Base-by-base conservation (phyloP, 1,284 basidiomycete genomes). In the Lignosus rhinocerotis region DNA sequence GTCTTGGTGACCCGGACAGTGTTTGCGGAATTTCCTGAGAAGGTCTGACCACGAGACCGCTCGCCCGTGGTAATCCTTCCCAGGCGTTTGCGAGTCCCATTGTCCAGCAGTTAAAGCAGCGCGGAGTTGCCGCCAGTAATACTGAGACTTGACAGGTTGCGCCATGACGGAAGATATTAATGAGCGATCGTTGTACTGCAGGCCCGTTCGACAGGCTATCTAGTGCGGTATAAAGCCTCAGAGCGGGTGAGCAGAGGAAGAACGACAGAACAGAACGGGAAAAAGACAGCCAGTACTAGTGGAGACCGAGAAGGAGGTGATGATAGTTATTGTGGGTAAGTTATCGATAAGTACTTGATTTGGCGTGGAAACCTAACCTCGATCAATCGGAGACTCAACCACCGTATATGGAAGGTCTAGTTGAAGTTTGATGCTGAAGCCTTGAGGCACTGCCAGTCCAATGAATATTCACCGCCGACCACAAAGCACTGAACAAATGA, bases 11-110 rank as follows among this genome's bases (percentile, higher is more conserved):
- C 85, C 84, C 21, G 70, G 77, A 57, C 88, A 90, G 68, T 96
- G 93, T 68, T 95, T 96, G 67, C 90, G 88, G 79, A 93, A 94
- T 72, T 96, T 96, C 65, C 92, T 81, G 30, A 94, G 75, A 16
- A 94, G 81, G 67, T 94, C 90, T 2, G 82, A 79, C 94, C 93
- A 96, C 11, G 85, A 78, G 32, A 96, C 72, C 8, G 73, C 67
- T 0, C 70, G 65, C 16, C 83, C 87, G 49, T 85, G 85, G 11
- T 81, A 82, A 0, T 84, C 78, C 62, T 82, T 87, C 2, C 86
- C 90, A 0, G 92, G 90, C 32, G 71, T 69, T 1, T 72, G 60
- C 1, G 84, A 75, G 10, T 82, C 74, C 91, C 90, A 93, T 61
- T 82, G 76, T 2, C 90, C 90, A 1, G 84, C 83, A 3, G 86